Percentiles rank a stretch among this genome's conserved stretches.
Conservation (phyloP, 164 flowering plant genomes). For the Warburgia ugandensis region DNA sequence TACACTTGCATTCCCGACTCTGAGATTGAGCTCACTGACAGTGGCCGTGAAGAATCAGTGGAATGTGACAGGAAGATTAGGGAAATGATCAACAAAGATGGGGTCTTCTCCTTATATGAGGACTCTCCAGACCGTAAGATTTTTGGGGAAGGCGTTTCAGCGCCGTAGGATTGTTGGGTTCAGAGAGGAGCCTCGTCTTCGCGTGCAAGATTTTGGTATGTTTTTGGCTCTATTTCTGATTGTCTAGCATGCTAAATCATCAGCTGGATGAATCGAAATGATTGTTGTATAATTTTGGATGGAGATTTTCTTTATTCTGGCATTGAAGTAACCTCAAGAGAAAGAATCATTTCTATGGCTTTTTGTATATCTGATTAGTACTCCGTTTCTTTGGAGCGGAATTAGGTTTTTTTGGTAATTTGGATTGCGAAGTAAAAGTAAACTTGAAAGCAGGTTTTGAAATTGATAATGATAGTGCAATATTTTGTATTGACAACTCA, state of each 20-base stretch:
- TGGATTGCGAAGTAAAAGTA: too few species aligned
- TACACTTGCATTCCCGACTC: conserved; percentile 62
- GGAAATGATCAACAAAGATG: conserved; percentile 45
- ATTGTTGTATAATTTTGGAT: too few species aligned
- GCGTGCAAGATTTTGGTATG: conserved; percentile 82
- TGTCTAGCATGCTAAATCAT: not conserved
- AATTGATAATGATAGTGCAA: too few species aligned
- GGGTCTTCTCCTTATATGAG: conserved; percentile 58
- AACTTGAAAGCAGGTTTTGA: too few species aligned
- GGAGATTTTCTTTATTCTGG: too few species aligned
- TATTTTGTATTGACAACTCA: too few species aligned
- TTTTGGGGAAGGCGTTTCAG: conserved; percentile 49
- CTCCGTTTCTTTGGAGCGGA: too few species aligned
- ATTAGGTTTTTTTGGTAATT: too few species aligned
- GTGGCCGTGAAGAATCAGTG: conserved; percentile 46
- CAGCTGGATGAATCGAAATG: too few species aligned
- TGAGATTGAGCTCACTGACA: conserved; percentile 46
- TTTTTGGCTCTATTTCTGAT: not conserved
- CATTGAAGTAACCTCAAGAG: too few species aligned
- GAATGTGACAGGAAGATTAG: conserved; percentile 42
- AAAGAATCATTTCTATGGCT: too few species aligned
- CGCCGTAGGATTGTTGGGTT: conserved; percentile 54
- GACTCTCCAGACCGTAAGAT: conserved; percentile 37
- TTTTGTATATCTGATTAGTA: too few species aligned
- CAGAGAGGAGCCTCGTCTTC: conserved; percentile 66